Evolutionary conservation across 257 asterid genomes (phyloP), one percentile per base, ranked within the genome.

Genomic region (Capsicum rhomboideum): DNA sequence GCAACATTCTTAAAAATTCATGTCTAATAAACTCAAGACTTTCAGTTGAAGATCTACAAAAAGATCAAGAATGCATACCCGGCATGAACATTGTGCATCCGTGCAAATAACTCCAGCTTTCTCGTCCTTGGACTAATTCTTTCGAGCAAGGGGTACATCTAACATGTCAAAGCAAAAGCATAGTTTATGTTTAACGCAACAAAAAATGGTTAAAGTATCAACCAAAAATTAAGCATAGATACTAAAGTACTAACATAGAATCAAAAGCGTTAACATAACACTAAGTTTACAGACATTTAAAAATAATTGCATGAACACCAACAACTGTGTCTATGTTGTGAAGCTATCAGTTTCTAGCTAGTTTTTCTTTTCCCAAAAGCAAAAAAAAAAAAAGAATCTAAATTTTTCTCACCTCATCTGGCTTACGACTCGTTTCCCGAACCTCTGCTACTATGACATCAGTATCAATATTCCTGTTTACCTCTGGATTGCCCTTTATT

Each of bases 361-460:
- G 16, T 49, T 14, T 44, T 74, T 26, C 12, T 26, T 50, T 77
- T 77, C 50, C 44, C 26, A 14, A 77, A 77, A 77, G 40, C n/a
- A n/a, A n/a, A n/a, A n/a, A 75, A 40, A 21, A 46, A 4, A 75
- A 9, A 14, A 77, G n/a, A 75, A 50, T 74, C 49, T 53, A 66
- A 64, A 64, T 46, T 54, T 74, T 34, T 86, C 95, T 85, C 82
- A 97, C 99, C 98, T 97, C 99, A 84, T 97, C 98, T 79, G 98
- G 98, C 88, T 94, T 97, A 61, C 99, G 98, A 89, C 99, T 97
- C 29, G 99, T 97, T 91, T 97, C 99, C 77, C 99, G 95, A 85
- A 97, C 99, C 90, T 97, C 99, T 83, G 99, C 99, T 88, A 97
- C 99, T 75, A 97, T 90, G 85, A 97, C 99, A 90, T 97, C 99